Base-by-base conservation (phyloP, 2,329 filamentous ascomycete genomes). In the Penicillium glabrum region DNA sequence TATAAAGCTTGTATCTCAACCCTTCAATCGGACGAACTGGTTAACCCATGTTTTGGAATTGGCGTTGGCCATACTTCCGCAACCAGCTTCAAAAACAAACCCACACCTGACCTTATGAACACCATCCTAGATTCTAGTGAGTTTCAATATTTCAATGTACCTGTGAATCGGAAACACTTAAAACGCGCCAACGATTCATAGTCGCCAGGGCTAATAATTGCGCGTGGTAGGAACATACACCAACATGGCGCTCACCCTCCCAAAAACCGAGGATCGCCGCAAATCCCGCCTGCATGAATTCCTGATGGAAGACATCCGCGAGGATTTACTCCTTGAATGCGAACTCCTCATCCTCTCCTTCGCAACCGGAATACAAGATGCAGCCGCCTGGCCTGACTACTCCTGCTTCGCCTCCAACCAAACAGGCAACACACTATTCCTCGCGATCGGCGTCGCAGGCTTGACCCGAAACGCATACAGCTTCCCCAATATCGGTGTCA, bases 371-470 rank as follows among this genome's bases (percentile, higher is more conserved):
- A 74, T 78, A 33, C 71, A 76, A 79, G 83, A 87, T 71, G 83
- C 83, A 48, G 80, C 83, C 21, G 80, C 83, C 2, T 87, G 85
- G 66, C 82, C 82, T 23, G 83, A 86, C 66, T 87, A 83, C 69
- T 80, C 81, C 70, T 86, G 83, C 67, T 86, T 87, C 69, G 82
- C 83, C 14, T 86, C 83, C 29, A 87, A 87, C 69, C 84, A 88
- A 66, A 88, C 85, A 0, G 85, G 86, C 57, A 88, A 87, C 72
- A 86, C 84, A 2, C 80, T 87, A 48, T 82, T 88, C 63, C 76
- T 87, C 9, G 83, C 82, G 29, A 75, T 86, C 54, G 72, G 82
- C 35, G 63, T 82, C 29, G 80, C 82, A 9, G 67, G 79, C 35
- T 69, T 81, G 57, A 73, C 80, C 60, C 75, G 77, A 45, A 73